Percentiles rank a stretch among this genome's conserved stretches.
These are phyloP conservation scores for Saccharomycodes ludwigii DNA, from an alignment of 805 yeast genomes.

Conservation along the genomic window DNA sequence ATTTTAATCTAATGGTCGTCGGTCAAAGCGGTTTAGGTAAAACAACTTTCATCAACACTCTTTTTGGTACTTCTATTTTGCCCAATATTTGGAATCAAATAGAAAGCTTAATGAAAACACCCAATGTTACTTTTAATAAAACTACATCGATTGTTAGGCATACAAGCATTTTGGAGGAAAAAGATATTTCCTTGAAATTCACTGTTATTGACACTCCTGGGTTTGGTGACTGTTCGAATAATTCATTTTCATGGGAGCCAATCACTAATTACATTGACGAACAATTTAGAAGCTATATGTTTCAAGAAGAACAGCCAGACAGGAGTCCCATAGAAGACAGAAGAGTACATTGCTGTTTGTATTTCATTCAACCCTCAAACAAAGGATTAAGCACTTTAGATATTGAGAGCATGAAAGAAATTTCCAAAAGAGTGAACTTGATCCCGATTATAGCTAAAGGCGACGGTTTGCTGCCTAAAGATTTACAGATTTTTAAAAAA, in stretches of 20 bases:
- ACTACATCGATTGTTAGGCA: constrained; percentile 24
- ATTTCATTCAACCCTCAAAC: constrained; percentile 64
- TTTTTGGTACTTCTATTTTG: constrained; percentile 43
- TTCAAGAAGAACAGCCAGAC: constrained; percentile 68
- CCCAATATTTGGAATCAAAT: constrained; percentile 30
- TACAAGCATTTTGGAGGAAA: constrained; percentile 45
- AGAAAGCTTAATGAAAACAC: constrained; percentile 15
- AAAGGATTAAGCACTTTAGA: constrained; percentile 54
- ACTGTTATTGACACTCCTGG: constrained; percentile 67
- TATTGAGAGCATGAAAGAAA: constrained; percentile 56
- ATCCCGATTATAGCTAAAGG: constrained; percentile 77
- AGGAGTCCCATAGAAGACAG: constrained; percentile 42
- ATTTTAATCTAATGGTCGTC: constrained; percentile 71
- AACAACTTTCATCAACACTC: constrained; percentile 67
- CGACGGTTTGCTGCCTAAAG: constrained; percentile 54
- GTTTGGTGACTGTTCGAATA: constrained; percentile 61
- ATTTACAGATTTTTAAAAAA: constrained; percentile 40
- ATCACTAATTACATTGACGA: constrained; percentile 66
- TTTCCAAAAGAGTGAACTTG: constrained; percentile 62
- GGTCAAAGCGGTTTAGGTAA: constrained; percentile 85
- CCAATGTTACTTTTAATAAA: constrained; percentile 26
- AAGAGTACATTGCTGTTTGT: constrained; percentile 76
- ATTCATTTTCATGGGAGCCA: constrained; percentile 54
- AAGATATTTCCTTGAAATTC: constrained; percentile 44
- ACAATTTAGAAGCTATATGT: constrained; percentile 54